Evolutionary conservation across 2,329 filamentous ascomycete species (phyloP), one percentile per base, ranked within the genome.

Genomic region (Clarireedia hainanense): DNA sequence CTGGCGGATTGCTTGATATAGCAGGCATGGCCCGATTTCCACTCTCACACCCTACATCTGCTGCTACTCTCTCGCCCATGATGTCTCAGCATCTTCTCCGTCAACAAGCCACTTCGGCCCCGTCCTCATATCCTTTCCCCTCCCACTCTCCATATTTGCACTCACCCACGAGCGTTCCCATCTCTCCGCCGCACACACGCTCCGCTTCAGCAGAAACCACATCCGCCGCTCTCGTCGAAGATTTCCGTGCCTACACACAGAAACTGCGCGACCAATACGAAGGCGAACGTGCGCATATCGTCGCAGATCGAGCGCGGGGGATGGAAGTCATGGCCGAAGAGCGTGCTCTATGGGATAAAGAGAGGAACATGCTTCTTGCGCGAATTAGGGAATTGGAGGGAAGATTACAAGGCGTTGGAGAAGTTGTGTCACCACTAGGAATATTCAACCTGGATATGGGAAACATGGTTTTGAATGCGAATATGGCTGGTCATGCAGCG

Each of bases 301-400:
- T 53, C 30, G 67, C 66, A 6, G 67, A 69, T 46, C 46, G 67
- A 52, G 58, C 57, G 12, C 58, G 67, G 27, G 56, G 59, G 27
- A 63, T 67, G 37, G 68, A 70, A 47, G 60, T 69, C 2, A 66
- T 68, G 61, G 65, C 58, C 1, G 67, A 69, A 52, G 68, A 70
- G 61, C 50, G 67, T 50, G 53, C 57, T 6, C 53, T 70, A n/a
- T 70, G 67, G 66, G 67, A 69, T 24, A 59, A 63, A 47, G 68
- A 70, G 42, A 58, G 67, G 26, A 49, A 56, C 14, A 52, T 60
- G 4, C 55, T 68, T 12, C 60, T 63, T 47, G 56, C 60, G n/a
- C 57, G 60, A 40, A 67, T 69, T 55, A 55, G 53, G 42, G 58
- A 67, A 27, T 56, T 69, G 37, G 67, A 69, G 50, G 55, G 49